These are phyloP conservation scores for Aspergillus hortae DNA, from an alignment of 2,329 filamentous ascomycete genomes.

Conservation along the genomic window DNA sequence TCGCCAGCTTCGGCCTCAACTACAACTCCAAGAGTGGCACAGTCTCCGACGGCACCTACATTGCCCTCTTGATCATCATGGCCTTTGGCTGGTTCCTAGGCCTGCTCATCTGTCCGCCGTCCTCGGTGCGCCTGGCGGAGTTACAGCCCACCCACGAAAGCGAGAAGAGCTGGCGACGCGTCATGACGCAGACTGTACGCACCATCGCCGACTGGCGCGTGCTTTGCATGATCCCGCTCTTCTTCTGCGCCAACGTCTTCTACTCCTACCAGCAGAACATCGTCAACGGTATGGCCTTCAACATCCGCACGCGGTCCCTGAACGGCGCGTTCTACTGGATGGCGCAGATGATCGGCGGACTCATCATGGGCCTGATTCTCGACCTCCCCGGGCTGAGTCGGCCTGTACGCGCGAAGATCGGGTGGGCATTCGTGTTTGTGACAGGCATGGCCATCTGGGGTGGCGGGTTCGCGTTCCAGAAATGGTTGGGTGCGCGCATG, in stretches of 20 bases:
- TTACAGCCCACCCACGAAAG: slow-evolving; percentile 36
- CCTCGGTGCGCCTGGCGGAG: slow-evolving; percentile 39
- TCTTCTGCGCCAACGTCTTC: slow-evolving; percentile 55
- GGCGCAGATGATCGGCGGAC: slow-evolving; percentile 54
- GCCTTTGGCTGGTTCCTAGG: slow-evolving; percentile 48
- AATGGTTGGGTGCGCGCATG: slow-evolving; percentile 48
- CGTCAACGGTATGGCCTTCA: slow-evolving; percentile 55
- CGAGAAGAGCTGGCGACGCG: slow-evolving; percentile 38
- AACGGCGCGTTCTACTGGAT: slow-evolving; percentile 56
- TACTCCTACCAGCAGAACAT: slow-evolving; percentile 57
- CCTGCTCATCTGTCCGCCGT: slow-evolving; percentile 48
- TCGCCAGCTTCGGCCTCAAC: slow-evolving; percentile 46
- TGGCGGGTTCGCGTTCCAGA: slow-evolving; percentile 64
- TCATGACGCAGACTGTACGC: slow-evolving; percentile 29
- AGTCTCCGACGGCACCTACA: slow-evolving; percentile 50
- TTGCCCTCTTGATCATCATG: slow-evolving; percentile 50
- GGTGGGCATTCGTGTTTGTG: slow-evolving; percentile 46
- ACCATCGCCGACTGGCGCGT: slow-evolving; percentile 45
- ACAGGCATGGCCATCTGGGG: slow-evolving; percentile 56
- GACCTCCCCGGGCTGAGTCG: slow-evolving; percentile 45
- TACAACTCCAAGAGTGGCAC: slow-evolving; percentile 41
- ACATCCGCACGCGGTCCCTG: slow-evolving; percentile 54
- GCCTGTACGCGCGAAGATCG: slow-evolving; percentile 45
- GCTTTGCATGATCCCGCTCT: slow-evolving; percentile 50
- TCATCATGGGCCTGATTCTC: slow-evolving; percentile 37